These are phyloP conservation scores for Ceratocystis lukuohia DNA, from an alignment of 2,329 filamentous ascomycete species.

Conservation along the genomic window DNA sequence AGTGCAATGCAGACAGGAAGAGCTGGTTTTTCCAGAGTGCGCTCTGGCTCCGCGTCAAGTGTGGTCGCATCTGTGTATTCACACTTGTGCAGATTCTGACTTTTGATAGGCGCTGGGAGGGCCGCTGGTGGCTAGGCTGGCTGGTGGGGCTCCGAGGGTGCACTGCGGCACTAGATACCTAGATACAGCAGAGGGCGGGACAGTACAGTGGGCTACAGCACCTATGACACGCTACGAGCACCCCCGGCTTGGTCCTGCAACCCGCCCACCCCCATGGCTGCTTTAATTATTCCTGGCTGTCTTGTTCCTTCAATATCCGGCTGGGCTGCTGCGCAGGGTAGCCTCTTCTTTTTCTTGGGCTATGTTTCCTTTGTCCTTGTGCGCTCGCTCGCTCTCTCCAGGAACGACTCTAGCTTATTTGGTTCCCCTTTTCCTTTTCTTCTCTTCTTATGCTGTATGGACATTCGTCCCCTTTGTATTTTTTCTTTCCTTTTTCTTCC, in stretches of 20 bases:
- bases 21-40: too few relatives aligned
- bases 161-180: not conserved
- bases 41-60: too few relatives aligned
- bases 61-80: too few relatives aligned
- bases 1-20: too few relatives aligned
- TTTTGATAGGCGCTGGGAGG: too few relatives aligned
- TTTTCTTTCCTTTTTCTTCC: not conserved
- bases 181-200: not conserved
- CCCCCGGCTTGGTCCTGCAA: not conserved
- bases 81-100: too few relatives aligned
- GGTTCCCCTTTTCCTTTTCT: not conserved
- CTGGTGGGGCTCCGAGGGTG: not conserved
- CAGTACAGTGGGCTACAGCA: not conserved
- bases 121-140: too few relatives aligned
- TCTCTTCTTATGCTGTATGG: not conserved
- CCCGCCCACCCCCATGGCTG: not conserved
- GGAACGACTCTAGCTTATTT: not conserved
- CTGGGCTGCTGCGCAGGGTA: constrained; percentile 4
- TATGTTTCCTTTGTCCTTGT: not conserved
- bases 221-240: not conserved
- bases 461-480: not conserved
- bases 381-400: not conserved
- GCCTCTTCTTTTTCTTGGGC: not conserved
- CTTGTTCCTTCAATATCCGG: constrained; percentile 7
- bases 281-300: not conserved